A percentile compares a stretch with the other conserved stretches of the same genome.
Conservation (phyloP, 495 filamentous ascomycete species). For the Copromyces sp. region DNA sequence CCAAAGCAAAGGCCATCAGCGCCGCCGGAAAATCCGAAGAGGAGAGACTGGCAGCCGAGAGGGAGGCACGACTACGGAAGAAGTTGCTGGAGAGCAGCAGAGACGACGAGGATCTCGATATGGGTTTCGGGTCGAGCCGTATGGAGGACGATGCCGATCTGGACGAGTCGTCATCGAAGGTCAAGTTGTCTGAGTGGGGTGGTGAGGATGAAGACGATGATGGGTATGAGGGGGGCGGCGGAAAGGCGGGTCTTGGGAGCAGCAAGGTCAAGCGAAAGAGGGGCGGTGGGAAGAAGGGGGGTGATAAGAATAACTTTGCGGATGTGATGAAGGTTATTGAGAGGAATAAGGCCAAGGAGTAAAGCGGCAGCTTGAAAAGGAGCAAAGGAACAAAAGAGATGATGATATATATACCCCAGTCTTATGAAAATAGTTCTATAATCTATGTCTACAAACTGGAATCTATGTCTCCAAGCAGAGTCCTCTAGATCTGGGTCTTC, state of each 20-base stretch:
- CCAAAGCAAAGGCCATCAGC: slow-evolving; percentile 68
- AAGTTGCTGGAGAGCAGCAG: slow-evolving; percentile 69
- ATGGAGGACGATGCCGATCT: slow-evolving; percentile 70
- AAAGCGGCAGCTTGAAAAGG: not conserved
- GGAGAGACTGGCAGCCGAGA: slow-evolving; percentile 35
- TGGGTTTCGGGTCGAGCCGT: slow-evolving; percentile 83
- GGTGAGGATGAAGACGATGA: slow-evolving; percentile 43
- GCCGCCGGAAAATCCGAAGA: slow-evolving; percentile 36
- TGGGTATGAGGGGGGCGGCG: slow-evolving; percentile 42
- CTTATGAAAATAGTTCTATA: not conserved
- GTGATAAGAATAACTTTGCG: slow-evolving; percentile 66
- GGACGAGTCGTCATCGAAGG: slow-evolving; percentile 35
- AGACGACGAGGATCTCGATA: slow-evolving; percentile 86
- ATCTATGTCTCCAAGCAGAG: not conserved
- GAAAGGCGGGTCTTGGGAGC: slow-evolving; percentile 34
- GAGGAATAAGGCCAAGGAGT: slow-evolving; percentile 33
- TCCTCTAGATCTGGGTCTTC: not conserved
- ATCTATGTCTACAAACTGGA: not conserved
- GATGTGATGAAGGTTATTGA: slow-evolving; percentile 79
- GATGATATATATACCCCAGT: not conserved
- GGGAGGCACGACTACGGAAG: slow-evolving; percentile 55
- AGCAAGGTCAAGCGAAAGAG: slow-evolving; percentile 61
- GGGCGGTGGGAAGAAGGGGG: slow-evolving; percentile 77
- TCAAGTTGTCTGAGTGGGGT: slow-evolving; percentile 60
- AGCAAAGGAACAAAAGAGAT: not conserved